A percentile compares a stretch with the other conserved stretches of the same genome.
These are phyloP conservation scores for Cryphonectria carpinicola DNA, from an alignment of 2,329 filamentous ascomycete genomes.

Conservation along the genomic window DNA sequence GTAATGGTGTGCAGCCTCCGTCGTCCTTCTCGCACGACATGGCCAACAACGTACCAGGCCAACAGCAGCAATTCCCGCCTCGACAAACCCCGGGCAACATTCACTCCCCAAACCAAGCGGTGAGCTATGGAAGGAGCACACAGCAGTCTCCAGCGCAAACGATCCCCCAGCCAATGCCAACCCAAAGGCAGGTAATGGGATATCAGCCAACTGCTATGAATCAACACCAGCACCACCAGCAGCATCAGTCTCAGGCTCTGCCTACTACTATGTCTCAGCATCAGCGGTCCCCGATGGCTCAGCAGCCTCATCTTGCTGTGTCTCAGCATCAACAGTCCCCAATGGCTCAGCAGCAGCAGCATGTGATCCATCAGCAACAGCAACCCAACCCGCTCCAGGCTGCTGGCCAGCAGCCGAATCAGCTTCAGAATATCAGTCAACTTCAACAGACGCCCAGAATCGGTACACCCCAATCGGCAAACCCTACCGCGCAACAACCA, in stretches of 20 bases:
- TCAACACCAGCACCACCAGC: conserved; percentile 28
- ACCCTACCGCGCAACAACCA: conserved; percentile 19
- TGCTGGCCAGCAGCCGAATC: conserved; percentile 16
- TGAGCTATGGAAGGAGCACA: conserved; percentile 19
- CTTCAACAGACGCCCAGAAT: conserved; percentile 23
- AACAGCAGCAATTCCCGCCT: conserved; percentile 23
- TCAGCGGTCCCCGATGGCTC: conserved; percentile 29
- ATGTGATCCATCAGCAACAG: conserved; percentile 14
- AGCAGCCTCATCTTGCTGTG: conserved; percentile 32
- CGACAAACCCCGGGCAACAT: conserved; percentile 8
- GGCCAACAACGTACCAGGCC: conserved; percentile 14
- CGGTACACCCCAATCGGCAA: conserved; percentile 23
- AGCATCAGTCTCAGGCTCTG: background rate
- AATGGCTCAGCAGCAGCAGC: conserved; percentile 29
- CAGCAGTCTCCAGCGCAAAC: conserved; percentile 23
- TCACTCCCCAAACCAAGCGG: conserved; percentile 13
- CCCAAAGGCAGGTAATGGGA: conserved; percentile 24
- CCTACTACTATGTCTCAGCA: conserved; percentile 32
- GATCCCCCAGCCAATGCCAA: conserved; percentile 26
- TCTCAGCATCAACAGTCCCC: conserved; percentile 32
- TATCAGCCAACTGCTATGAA: conserved; percentile 31
- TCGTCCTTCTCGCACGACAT: conserved; percentile 21
- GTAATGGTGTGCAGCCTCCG: conserved; percentile 12
- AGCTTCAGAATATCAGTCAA: conserved; percentile 18
- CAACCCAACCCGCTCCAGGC: conserved; percentile 14